Conservation (phyloP, 2,329 filamentous ascomycete species). For the Botrytis cinerea region DNA sequence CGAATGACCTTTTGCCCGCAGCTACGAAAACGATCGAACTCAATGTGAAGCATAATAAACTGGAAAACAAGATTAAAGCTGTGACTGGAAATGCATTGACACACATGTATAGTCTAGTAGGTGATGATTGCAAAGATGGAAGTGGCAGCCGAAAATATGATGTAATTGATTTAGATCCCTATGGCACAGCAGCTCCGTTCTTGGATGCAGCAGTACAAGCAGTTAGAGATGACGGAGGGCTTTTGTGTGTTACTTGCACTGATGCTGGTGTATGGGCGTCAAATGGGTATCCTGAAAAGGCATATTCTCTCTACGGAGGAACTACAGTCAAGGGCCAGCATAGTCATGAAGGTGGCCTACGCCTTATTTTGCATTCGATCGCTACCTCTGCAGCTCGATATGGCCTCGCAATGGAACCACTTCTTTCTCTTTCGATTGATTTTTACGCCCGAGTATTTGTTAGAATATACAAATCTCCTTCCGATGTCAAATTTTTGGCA, state of each 20-base stretch:
- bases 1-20: conserved; percentile 81
- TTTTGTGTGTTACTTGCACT: conserved; percentile 94
- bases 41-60: conserved; percentile 81
- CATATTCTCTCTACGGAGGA: conserved; percentile 91
- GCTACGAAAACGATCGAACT: conserved; percentile 79
- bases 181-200: conserved; percentile 90
- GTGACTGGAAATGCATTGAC: conserved; percentile 81
- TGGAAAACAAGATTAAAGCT: conserved; percentile 69
- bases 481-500: conserved; percentile 85
- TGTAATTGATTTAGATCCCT: conserved; percentile 95
- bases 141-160: conserved; percentile 67
- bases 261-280: conserved; percentile 95
- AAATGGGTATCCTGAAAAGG: conserved; percentile 90
- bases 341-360: conserved; percentile 86
- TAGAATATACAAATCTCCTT: conserved; percentile 74
- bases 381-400: conserved; percentile 81
- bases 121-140: conserved; percentile 42
- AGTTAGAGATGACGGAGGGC: conserved; percentile 78
- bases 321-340: conserved; percentile 80
- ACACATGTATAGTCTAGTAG: conserved; percentile 83
- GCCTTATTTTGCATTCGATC: conserved; percentile 81
- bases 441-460: conserved; percentile 94
- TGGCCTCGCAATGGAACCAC: conserved; percentile 83
- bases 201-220: conserved; percentile 88
- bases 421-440: conserved; percentile 91